phyloP scores from a whole-genome alignment of 116 monocot species.

The Papilionanthe hybrid region DNA sequence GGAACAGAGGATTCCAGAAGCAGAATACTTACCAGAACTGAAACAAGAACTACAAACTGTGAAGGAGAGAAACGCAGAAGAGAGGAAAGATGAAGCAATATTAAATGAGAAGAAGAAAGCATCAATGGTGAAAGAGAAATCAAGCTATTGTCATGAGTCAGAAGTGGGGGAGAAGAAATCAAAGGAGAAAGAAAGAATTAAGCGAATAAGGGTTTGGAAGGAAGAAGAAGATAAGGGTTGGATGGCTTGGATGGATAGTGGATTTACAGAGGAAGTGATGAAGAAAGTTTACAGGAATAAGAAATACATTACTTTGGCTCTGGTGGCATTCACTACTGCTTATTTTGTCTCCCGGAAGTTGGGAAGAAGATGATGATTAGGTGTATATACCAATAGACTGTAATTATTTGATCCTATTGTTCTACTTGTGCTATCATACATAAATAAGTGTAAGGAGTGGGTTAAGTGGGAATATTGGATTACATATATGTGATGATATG shows the following conservation, averaged over 20 bases:
- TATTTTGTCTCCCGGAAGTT: conserved; percentile 29
- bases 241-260: not conserved
- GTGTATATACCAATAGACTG: not conserved
- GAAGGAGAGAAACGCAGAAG: not conserved
- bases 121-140: not conserved
- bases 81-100: not conserved
- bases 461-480: too few species aligned
- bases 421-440: too few species aligned
- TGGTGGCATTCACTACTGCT: conserved; percentile 40
- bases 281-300: conserved; percentile 41
- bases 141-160: not conserved
- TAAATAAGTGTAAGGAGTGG: not conserved
- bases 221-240: conserved; percentile 1
- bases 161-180: not conserved
- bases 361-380: conserved; percentile 16
- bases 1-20: not conserved
- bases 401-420: too few species aligned
- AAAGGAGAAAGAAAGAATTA: conserved; percentile 1
- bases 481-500: too few species aligned
- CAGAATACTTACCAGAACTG: not conserved
- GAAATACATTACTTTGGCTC: conserved; percentile 36
- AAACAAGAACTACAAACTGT: not conserved
- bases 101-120: not conserved
- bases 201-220: conserved; percentile 1
- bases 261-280: conserved; percentile 16